Base-by-base conservation (phyloP, 352 stramenopile genomes). In the Phytophthora cryptogea region DNA sequence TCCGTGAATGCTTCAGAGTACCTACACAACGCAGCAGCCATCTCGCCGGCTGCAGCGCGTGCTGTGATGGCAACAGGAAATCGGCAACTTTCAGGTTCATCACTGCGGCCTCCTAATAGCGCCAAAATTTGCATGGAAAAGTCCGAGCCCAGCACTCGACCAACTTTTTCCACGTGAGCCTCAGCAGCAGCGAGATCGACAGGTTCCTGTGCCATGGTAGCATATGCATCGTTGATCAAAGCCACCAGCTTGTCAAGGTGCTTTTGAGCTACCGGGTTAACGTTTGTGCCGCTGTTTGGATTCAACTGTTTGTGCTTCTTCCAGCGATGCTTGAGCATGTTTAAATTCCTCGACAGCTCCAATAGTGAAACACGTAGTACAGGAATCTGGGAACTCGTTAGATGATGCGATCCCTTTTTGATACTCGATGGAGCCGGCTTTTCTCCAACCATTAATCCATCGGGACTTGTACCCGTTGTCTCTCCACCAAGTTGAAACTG, bases 221-320 rank as follows among this genome's bases (percentile, higher is more conserved):
- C 69, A 47, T 94, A 94, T 5, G 80, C 84, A n/a, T 92, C 79
- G 47, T 87, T 85, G 36, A 94, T 72, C 48, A 90, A 72, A 1
- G 65, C 39, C 20, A 88, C 63, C 8, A 94, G 62, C 23, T 89
- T 90, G 5, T 94, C 79, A 9, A 94, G 49, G 54, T 91, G 83
- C 11, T 80, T 72, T 41, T 77, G 80, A 13, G 87, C 80, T 8
- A 89, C 63, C 0, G 71, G 62, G 46, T 90, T 89, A 17, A 83
- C 59, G 45, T 32, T 55, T 8, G 28, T 43, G 17, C 50, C 31
- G 4, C 63, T 70, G 44, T 71, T 66, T 2, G 57, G 44, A 33
- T 72, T 78, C n/a, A 80, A 65, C 32, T 52, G 50, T 17, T 72
- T 80, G 37, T 83, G 69, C 23, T 78, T 85, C 41, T 83, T 76